A percentile compares a stretch with the other conserved stretches of the same genome.
phyloP scores from a whole-genome alignment of 139 green algal species.

The Micractinium conductrix region DNA sequence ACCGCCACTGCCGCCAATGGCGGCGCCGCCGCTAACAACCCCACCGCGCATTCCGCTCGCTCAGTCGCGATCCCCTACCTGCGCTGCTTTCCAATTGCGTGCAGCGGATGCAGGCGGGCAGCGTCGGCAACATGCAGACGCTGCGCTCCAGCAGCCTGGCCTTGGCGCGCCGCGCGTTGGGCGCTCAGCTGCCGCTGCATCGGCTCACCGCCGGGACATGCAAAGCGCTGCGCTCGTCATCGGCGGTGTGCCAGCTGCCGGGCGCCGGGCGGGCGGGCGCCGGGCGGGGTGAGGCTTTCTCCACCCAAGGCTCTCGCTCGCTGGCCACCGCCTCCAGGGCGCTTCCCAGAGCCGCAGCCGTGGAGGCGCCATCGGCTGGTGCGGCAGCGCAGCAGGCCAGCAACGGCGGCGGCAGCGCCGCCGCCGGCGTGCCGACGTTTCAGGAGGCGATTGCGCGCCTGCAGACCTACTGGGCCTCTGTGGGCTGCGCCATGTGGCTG shows the following conservation, averaged over 20 bases:
- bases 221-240: not conserved
- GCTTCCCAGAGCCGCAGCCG: not conserved
- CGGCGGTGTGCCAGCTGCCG: not conserved
- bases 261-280: too few relatives aligned
- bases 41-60: not conserved
- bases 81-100: not conserved
- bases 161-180: not conserved
- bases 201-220: not conserved
- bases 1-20: not conserved
- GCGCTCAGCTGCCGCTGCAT: not conserved
- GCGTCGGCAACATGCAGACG: not conserved
- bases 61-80: not conserved
- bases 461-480: constrained; percentile 90
- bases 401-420: not conserved
- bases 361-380: too few relatives aligned
- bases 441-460: constrained; percentile 91
- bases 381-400: not conserved
- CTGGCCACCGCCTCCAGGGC: not conserved
- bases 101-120: not conserved
- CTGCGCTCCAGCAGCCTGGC: not conserved
- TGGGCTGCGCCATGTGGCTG: constrained; percentile 90
- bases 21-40: not conserved
- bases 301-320: not conserved
- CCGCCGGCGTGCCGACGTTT: constrained; percentile 76
- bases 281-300: not conserved